These are phyloP conservation scores for Carex scoparia DNA, from an alignment of 176 grass and related monocot genomes.

Conservation along the genomic window DNA sequence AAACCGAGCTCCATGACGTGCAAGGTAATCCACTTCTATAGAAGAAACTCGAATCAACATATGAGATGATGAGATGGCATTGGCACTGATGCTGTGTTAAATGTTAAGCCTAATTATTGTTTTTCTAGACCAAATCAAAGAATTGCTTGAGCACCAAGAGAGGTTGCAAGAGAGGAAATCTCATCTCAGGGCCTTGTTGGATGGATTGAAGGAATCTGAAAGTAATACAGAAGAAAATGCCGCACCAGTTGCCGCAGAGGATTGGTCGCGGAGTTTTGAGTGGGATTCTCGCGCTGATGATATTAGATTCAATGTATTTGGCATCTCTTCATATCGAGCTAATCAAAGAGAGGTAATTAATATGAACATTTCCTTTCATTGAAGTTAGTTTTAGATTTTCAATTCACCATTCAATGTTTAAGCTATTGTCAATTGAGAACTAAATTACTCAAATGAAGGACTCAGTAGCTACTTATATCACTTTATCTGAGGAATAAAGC, in stretches of 20 bases:
- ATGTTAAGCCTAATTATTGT: neutral
- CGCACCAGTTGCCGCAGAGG: slow-evolving; percentile 28
- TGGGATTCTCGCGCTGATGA: slow-evolving; percentile 76
- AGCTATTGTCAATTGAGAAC: neutral
- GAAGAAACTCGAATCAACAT: neutral
- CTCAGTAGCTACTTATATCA: neutral
- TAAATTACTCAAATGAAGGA: neutral
- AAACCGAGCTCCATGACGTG: slow-evolving; percentile 67
- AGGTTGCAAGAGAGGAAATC: slow-evolving; percentile 54
- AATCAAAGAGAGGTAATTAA: slow-evolving; percentile 87
- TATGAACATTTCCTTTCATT: neutral
- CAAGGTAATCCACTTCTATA: slow-evolving; percentile 50
- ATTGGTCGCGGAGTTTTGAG: slow-evolving; percentile 68
- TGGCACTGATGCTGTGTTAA: neutral
- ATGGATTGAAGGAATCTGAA: slow-evolving; percentile 44
- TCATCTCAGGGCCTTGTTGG: slow-evolving; percentile 57
- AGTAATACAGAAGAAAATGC: slow-evolving; percentile 20
- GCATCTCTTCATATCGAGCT: slow-evolving; percentile 63
- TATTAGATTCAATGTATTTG: slow-evolving; percentile 77
- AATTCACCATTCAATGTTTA: neutral
- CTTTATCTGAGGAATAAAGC: neutral
- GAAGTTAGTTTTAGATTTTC: neutral
- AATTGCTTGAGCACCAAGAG: slow-evolving; percentile 74
- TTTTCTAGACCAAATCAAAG: slow-evolving; percentile 54
- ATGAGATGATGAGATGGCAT: neutral